Conservation (phyloP, 2,329 filamentous ascomycete species). For the Mariannaea sp. region DNA sequence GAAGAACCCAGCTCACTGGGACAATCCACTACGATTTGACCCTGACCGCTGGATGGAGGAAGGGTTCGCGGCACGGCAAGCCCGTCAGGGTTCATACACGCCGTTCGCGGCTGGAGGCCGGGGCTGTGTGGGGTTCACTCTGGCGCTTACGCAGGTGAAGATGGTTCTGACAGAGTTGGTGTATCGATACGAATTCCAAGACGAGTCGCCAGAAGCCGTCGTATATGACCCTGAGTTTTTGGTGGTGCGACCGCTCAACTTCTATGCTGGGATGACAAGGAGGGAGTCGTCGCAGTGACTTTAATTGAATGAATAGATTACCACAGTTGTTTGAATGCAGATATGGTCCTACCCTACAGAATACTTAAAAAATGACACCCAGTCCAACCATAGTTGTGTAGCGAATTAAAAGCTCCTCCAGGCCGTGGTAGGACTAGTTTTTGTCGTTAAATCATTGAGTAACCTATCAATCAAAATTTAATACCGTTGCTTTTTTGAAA, state of each 20-base stretch:
- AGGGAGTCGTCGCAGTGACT: background rate
- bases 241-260: background rate
- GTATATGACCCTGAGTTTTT: background rate
- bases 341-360: background rate
- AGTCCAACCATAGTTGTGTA: background rate
- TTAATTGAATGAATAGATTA: background rate
- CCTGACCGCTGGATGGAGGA: background rate
- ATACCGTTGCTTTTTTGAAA: no score
- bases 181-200: background rate
- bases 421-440: no score
- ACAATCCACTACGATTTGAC: background rate
- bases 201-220: background rate
- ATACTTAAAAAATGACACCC: background rate
- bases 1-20: background rate
- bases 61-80: background rate
- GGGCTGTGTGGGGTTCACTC: background rate
- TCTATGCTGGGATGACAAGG: background rate
- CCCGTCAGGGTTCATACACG: background rate
- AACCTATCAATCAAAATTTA: no score
- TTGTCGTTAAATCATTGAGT: no score
- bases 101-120: constrained; percentile 1
- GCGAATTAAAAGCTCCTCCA: background rate
- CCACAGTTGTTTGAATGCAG: background rate
- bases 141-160: background rate
- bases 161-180: background rate